Base-by-base conservation (phyloP, 257 asterid genomes). In the Buddleja alternifolia region DNA sequence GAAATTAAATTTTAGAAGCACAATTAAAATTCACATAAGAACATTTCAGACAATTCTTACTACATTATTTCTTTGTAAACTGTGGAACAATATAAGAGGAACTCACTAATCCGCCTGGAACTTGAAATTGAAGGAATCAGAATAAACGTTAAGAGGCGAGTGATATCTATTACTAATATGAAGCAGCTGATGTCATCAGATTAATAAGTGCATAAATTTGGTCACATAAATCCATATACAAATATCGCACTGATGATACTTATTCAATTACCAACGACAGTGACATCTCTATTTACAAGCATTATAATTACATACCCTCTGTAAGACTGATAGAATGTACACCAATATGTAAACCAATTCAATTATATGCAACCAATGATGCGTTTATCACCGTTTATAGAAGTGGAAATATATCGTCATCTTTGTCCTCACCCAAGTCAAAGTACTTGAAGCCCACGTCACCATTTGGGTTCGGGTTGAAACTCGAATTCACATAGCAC, bases 401-500 rank as follows among this genome's bases (percentile, higher is more conserved):
- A 29, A 55, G 85, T 0, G 96, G 98, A 25, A 81, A 82, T 10
- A 71, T 70, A 39, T 69, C 90, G 37, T 77, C 82, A 0, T 60
- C 32, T 60, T 67, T 74, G 65, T 67, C 85, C 70, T 83, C 95
- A 52, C 81, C 85, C 82, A 82, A 36, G 69, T 87, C 96, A 5
- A 92, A 67, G 46, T 69, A 88, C 68, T 85, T 82, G 82, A 88
- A 70, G 70, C 81, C 72, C 69, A 83, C 63, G 21, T 71, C 69
- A 39, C 77, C 73, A 55, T 78, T 76, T 1, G 81, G 80, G 75
- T 83, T 72, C 6, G 97, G 98, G 54, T 92, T 85, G 90, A 93
- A 93, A 78, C 86, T 86, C 8, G 96, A 67, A 77, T 67, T 74
- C 78, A 88, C 98, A 34, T 94, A 90, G 83, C 99, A 94, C 77